Base-by-base conservation (phyloP, 805 yeast species). In the Metschnikowia reukaufii region DNA sequence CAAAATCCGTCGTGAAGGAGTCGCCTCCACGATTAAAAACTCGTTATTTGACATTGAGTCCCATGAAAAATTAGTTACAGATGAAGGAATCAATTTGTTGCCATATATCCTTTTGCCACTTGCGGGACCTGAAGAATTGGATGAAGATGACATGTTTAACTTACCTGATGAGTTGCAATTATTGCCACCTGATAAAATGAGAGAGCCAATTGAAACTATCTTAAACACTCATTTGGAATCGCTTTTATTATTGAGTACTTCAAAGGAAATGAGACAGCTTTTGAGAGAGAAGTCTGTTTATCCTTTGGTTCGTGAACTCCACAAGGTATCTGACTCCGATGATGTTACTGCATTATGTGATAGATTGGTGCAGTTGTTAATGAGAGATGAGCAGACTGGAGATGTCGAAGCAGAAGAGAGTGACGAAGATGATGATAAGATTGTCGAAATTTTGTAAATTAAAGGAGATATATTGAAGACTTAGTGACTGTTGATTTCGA, bases 21-120 rank as follows among this genome's bases (percentile, higher is more conserved):
- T 88, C 32, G 95, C 96, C 1, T 86, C 96, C 4, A 86, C 97
- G 1, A 87, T 94, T 56, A 92, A 94, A 64, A 92, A 92, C 66
- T 79, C 92, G 0, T 70, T 92, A 41, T 92, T 92, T 60, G 96
- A 91, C 61, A 73, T 87, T 1, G 79, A 82, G 34, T 66, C 79
- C 30, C 98, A 92, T 62, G 67, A 67, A 56, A 64, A 62, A 19
- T 70, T 92, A 36, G 64, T 89, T 34, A 72, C 70, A 4, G 85
- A 86, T 57, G 81, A 76, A 31, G 67, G 74, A 7, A 82, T 88
- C 48, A 88, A 91, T 56, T 58, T 92, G 32, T 74, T 94, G 59
- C 96, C 96, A 4, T 88, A 86, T 57, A 76, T 92, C 19, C 71
- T 92, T 48, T 73, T 87, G 36, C 97, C 97, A 13, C 76, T 94